phyloP scores from a whole-genome alignment of 2,329 filamentous ascomycete species.

The Calcarisporium arbuscula region DNA sequence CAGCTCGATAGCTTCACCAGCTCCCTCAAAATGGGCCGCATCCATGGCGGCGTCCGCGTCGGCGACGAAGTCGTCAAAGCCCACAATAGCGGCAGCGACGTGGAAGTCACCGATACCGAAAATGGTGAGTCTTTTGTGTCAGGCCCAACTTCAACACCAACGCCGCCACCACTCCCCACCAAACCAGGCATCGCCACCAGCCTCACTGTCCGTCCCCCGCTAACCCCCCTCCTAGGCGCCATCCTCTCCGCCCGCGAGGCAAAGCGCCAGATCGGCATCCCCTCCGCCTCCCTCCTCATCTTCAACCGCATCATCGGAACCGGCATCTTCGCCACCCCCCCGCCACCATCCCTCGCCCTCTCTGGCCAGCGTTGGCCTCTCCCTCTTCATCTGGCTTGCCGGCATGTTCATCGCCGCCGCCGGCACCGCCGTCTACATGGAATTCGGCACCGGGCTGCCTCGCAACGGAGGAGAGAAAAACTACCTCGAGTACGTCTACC shows the following conservation, averaged over 20 bases:
- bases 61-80: too few relatives aligned
- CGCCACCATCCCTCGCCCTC: slow-evolving; percentile 47
- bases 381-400: slow-evolving; percentile 56
- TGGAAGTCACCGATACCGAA: too few relatives aligned
- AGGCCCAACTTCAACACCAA: too few relatives aligned
- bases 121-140: too few relatives aligned
- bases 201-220: too few relatives aligned
- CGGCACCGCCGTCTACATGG: slow-evolving; percentile 59
- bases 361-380: slow-evolving; percentile 56
- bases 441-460: slow-evolving; percentile 60
- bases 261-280: slow-evolving; percentile 49
- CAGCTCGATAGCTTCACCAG: too few relatives aligned
- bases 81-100: too few relatives aligned
- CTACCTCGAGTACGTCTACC: slow-evolving; percentile 60
- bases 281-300: slow-evolving; percentile 52
- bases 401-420: slow-evolving; percentile 56
- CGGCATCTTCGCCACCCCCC: slow-evolving; percentile 60
- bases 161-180: too few relatives aligned
- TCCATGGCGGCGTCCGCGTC: too few relatives aligned
- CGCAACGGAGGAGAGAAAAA: slow-evolving; percentile 62
- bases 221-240: too few relatives aligned
- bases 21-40: too few relatives aligned
- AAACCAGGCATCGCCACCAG: too few relatives aligned
- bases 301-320: slow-evolving; percentile 62
- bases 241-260: slow-evolving; percentile 39